phyloP scores from a whole-genome alignment of 1,284 basidiomycete genomes.

The Boletellus dicymbophilus region DNA sequence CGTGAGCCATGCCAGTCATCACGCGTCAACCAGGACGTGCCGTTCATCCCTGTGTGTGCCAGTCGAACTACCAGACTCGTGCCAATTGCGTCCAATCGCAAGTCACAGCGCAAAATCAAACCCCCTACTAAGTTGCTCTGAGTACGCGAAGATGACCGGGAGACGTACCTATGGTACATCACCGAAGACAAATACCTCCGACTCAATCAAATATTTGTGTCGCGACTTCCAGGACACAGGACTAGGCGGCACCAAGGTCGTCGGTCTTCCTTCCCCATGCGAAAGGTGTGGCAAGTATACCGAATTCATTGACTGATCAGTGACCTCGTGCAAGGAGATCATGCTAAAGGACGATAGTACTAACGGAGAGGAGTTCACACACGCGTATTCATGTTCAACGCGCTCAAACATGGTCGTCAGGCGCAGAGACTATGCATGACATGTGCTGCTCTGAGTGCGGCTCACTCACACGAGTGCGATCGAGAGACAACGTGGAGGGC shows the following conservation, averaged over 20 bases:
- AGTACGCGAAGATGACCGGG: neutral
- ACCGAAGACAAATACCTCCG: conserved; percentile 21
- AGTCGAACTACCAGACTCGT: neutral
- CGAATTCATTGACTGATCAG: conserved; percentile 19
- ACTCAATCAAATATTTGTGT: conserved; percentile 16
- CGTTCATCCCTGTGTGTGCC: conserved; percentile 12
- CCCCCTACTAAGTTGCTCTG: conserved; percentile 12
- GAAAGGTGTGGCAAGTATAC: conserved; percentile 19
- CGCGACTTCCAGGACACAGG: conserved; percentile 19
- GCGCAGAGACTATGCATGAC: conserved; percentile 14
- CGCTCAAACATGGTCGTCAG: conserved; percentile 16
- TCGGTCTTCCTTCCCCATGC: conserved; percentile 14
- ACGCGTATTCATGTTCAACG: conserved; percentile 21
- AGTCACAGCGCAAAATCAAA: conserved; percentile 9
- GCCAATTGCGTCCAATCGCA: neutral
- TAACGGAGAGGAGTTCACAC: conserved; percentile 20
- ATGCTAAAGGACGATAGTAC: no score
- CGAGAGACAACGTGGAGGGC: neutral
- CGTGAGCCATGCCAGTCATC: conserved; percentile 6
- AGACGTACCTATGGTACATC: conserved; percentile 17
- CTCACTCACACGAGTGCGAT: neutral
- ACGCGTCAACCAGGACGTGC: conserved; percentile 11
- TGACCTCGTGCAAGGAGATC: no score
- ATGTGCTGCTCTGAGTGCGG: neutral
- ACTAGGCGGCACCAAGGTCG: conserved; percentile 15